A percentile compares a stretch with the other conserved stretches of the same genome.
Conservation (phyloP, 768 basidiomycete species). For the Melanogaster broomeanus region DNA sequence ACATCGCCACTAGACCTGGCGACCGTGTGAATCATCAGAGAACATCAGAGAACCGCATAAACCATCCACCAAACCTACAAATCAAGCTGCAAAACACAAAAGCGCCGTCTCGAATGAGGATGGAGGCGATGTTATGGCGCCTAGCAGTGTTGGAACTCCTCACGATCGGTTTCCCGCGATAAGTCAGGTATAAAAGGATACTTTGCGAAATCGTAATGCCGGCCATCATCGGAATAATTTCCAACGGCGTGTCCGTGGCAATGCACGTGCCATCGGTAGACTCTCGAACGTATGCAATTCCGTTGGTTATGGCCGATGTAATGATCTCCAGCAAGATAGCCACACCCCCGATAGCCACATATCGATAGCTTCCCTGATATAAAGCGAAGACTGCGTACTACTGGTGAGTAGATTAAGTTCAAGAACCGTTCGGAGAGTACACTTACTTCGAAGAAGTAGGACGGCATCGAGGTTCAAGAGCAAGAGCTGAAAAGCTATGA, state of each 20-base stretch:
- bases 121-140: constrained; percentile 10
- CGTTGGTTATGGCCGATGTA: background rate
- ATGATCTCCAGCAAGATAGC: constrained; percentile 8
- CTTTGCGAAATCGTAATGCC: constrained; percentile 10
- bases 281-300: background rate
- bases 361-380: constrained; percentile 5
- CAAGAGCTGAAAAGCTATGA: constrained; percentile 8
- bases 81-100: constrained; percentile 6
- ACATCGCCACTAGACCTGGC: background rate
- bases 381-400: constrained; percentile 13
- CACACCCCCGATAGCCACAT: background rate
- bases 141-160: constrained; percentile 4
- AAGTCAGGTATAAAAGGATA: constrained; percentile 16
- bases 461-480: constrained; percentile 15
- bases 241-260: background rate
- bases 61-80: constrained; percentile 9
- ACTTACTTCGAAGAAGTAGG: constrained; percentile 22
- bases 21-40: too few relatives aligned
- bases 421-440: background rate
- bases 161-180: constrained; percentile 11
- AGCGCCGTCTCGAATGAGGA: constrained; percentile 18
- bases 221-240: background rate
- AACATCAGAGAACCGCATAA: too few relatives aligned
- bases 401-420: background rate
- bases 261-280: constrained; percentile 12